phyloP scores from a whole-genome alignment of 441 rosid genomes.

The Oxalis stricta region DNA sequence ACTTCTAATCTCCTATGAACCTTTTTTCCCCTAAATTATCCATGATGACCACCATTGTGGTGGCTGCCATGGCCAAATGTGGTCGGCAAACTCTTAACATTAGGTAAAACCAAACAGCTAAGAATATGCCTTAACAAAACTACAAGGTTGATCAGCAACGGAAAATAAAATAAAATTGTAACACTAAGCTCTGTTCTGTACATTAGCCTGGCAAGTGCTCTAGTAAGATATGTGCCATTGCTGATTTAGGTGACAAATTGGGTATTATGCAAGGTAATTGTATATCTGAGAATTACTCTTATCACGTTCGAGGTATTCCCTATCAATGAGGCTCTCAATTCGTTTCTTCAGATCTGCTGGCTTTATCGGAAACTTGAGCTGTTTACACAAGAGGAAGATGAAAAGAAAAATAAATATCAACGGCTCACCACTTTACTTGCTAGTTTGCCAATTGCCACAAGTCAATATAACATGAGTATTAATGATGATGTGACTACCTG shows the following conservation, averaged over 20 bases:
- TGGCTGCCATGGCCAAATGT: too few species aligned
- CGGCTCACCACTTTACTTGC: background rate
- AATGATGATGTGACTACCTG: slow-evolving; percentile 39
- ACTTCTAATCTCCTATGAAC: too few species aligned
- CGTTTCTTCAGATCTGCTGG: slow-evolving; percentile 98
- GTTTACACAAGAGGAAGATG: slow-evolving; percentile 21
- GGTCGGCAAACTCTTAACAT: too few species aligned
- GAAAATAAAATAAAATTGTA: too few species aligned
- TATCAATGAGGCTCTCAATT: slow-evolving; percentile 90
- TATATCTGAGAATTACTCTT: slow-evolving; percentile 94
- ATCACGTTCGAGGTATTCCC: slow-evolving; percentile 98
- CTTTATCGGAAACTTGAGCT: slow-evolving; percentile 95
- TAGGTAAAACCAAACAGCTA: too few species aligned
- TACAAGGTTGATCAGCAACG: too few species aligned
- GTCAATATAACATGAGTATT: background rate
- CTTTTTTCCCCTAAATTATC: too few species aligned
- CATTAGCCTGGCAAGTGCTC: too few species aligned
- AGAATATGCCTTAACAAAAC: too few species aligned
- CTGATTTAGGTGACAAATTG: background rate
- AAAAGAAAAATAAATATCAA: background rate
- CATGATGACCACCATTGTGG: too few species aligned
- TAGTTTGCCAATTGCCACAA: background rate
- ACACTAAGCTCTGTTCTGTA: too few species aligned
- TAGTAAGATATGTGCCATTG: too few species aligned
- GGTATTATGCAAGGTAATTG: slow-evolving; percentile 77